Evolutionary conservation across 164 flowering plant genomes (phyloP).

Genomic region (Magnolia officinalis): DNA sequence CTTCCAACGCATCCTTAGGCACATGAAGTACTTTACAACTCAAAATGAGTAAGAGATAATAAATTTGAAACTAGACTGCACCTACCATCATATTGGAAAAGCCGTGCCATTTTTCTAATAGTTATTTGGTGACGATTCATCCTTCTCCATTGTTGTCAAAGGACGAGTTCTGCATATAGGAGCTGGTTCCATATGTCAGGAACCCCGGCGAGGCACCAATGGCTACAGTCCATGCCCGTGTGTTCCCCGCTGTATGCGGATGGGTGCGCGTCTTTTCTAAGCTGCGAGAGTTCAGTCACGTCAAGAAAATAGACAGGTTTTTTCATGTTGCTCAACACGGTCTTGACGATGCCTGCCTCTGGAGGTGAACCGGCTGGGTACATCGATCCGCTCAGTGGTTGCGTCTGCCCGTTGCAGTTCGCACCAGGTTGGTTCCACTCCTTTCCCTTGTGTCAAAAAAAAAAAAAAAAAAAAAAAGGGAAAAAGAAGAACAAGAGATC

Average conservation of each 20-base stretch:
- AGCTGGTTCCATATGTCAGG: slow-evolving; percentile 93
- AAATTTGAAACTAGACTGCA: not conserved
- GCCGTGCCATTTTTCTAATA: not conserved
- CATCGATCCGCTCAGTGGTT: slow-evolving; percentile 53
- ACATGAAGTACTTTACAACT: too few species aligned
- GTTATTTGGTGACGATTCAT: not conserved
- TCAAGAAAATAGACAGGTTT: slow-evolving; percentile 69
- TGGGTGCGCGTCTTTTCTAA: slow-evolving; percentile 83
- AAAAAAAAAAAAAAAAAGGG: too few species aligned
- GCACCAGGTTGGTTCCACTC: slow-evolving; percentile 49
- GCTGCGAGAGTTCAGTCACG: slow-evolving; percentile 65
- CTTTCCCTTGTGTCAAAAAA: slow-evolving; percentile 27
- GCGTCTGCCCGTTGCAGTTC: slow-evolving; percentile 49
- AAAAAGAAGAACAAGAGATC: too few species aligned
- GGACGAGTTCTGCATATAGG: slow-evolving; percentile 56
- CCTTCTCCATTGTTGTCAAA: slow-evolving; percentile 20
- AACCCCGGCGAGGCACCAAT: slow-evolving; percentile 85
- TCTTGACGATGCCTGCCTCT: slow-evolving; percentile 39
- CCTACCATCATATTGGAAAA: not conserved
- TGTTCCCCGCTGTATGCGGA: slow-evolving; percentile 45
- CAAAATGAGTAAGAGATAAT: not conserved
- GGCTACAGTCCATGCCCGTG: slow-evolving; percentile 65
- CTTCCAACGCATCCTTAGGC: too few species aligned
- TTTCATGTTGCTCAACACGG: slow-evolving; percentile 42
- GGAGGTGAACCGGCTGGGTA: slow-evolving; percentile 68